Percentiles rank a stretch among this genome's conserved stretches.
Conservation (phyloP, 2,329 filamentous ascomycete species). For the Bipolaris gigantea region DNA sequence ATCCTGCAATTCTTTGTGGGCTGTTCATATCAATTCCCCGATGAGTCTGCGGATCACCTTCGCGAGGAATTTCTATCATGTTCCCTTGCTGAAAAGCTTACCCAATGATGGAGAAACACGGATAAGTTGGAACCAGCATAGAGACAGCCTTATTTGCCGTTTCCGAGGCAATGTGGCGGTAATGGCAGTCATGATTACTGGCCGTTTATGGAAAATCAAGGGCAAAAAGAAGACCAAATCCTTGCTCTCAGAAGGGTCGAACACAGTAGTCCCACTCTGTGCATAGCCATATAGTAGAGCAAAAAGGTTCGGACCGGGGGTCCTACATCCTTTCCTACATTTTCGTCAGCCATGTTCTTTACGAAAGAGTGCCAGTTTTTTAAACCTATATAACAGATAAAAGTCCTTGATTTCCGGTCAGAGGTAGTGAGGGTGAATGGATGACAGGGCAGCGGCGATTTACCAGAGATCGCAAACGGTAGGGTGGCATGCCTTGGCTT, state of each 20-base stretch:
- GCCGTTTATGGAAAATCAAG: neutral
- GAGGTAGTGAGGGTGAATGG: neutral
- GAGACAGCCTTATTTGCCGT: neutral
- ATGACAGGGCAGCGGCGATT: neutral
- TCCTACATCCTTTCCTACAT: neutral
- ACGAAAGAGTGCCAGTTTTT: neutral
- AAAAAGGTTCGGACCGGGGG: constrained; percentile 3
- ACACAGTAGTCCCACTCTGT: neutral
- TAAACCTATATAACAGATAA: neutral
- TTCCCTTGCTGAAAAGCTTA: neutral
- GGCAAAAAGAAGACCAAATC: neutral
- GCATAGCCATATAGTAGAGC: neutral
- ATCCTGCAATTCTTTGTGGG: neutral
- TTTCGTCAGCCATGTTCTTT: neutral
- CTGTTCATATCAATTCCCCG: neutral
- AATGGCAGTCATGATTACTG: neutral
- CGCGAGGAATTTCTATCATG: neutral
- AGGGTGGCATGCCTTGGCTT: neutral
- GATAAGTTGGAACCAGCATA: too few relatives aligned
- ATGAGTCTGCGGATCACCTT: neutral
- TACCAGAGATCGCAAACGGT: neutral
- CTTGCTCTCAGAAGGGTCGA: neutral
- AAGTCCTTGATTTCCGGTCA: neutral
- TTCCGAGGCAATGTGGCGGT: neutral
- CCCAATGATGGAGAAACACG: neutral